Evolutionary conservation across 2,329 filamentous ascomycete species (phyloP).

Genomic region (Arthrobotrys conoides): DNA sequence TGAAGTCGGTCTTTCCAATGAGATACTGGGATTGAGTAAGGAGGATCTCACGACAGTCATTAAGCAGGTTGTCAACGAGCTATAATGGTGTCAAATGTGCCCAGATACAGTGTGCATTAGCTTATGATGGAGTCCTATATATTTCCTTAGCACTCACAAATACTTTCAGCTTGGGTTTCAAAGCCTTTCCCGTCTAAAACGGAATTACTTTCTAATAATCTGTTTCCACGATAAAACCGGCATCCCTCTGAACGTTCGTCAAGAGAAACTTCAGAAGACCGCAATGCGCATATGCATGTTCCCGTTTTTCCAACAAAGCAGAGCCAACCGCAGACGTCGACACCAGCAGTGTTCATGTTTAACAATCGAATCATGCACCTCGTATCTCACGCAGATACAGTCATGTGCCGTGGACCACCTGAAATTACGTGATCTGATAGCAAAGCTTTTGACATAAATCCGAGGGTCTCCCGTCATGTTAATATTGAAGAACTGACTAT

Average conservation of each 20-base stretch:
- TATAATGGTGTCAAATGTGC: neutral
- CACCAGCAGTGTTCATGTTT: too few species aligned
- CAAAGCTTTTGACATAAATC: slow-evolving; percentile 3
- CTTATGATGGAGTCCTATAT: neutral
- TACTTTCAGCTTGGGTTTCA: too few species aligned
- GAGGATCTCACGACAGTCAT: slow-evolving; percentile 37
- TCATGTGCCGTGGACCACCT: slow-evolving; percentile 1
- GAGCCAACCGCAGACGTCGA: too few species aligned
- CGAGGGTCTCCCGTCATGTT: neutral
- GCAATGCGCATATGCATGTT: too few species aligned
- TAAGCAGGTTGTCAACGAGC: slow-evolving; percentile 6
- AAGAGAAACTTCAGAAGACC: too few species aligned
- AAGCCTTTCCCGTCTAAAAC: too few species aligned
- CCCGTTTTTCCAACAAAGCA: too few species aligned
- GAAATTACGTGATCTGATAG: slow-evolving; percentile 9
- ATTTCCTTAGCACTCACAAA: neutral
- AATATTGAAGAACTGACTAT: too few species aligned
- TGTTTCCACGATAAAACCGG: too few species aligned
- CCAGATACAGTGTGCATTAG: neutral
- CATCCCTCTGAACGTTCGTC: too few species aligned
- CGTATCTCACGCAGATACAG: slow-evolving; percentile 3
- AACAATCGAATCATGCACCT: neutral
- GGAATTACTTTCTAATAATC: too few species aligned
- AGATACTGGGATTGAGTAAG: slow-evolving; percentile 16
- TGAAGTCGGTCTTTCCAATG: slow-evolving; percentile 53